Percentiles rank a stretch among this genome's conserved stretches.
Evolutionary conservation across 2,329 filamentous ascomycete genomes (phyloP).

Genomic region (Sphaerulina musiva): DNA sequence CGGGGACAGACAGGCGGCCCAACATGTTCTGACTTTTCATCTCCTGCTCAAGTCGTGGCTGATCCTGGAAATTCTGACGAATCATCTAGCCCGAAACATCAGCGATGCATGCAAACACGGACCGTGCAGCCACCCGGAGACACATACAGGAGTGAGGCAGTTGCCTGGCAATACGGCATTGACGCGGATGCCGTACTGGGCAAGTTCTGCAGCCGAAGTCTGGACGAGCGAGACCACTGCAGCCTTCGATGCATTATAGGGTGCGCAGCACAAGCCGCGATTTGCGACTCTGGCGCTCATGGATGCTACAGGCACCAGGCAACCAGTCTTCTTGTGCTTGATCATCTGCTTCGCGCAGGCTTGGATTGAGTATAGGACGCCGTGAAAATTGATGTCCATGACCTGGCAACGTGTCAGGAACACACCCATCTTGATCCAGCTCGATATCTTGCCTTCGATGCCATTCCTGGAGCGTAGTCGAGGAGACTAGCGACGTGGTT

Average conservation of each 20-base stretch:
- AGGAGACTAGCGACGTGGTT: conserved; percentile 28
- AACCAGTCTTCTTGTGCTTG: conserved; percentile 45
- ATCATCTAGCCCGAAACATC: conserved; percentile 27
- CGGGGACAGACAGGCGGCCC: conserved; percentile 26
- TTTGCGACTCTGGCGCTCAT: conserved; percentile 43
- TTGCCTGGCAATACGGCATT: conserved; percentile 33
- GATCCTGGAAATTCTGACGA: conserved; percentile 28
- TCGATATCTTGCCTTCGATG: not conserved
- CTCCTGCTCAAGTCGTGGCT: conserved; percentile 25
- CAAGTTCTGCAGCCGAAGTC: conserved; percentile 27
- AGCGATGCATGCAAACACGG: not conserved
- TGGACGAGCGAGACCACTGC: conserved; percentile 18
- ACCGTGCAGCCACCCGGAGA: not conserved
- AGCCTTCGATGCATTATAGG: conserved; percentile 37
- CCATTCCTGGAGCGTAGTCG: conserved; percentile 33
- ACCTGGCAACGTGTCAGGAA: conserved; percentile 29
- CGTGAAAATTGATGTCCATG: conserved; percentile 43
- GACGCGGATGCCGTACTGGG: conserved; percentile 33
- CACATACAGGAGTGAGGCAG: conserved; percentile 30
- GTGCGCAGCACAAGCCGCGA: conserved; percentile 17
- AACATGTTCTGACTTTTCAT: conserved; percentile 34
- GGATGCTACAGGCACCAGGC: conserved; percentile 46
- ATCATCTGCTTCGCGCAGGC: conserved; percentile 45
- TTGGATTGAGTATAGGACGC: conserved; percentile 44
- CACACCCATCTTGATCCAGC: not conserved